Evolutionary conservation across 164 flowering plant genomes (phyloP).

Genomic region (Liriodendron chinense): DNA sequence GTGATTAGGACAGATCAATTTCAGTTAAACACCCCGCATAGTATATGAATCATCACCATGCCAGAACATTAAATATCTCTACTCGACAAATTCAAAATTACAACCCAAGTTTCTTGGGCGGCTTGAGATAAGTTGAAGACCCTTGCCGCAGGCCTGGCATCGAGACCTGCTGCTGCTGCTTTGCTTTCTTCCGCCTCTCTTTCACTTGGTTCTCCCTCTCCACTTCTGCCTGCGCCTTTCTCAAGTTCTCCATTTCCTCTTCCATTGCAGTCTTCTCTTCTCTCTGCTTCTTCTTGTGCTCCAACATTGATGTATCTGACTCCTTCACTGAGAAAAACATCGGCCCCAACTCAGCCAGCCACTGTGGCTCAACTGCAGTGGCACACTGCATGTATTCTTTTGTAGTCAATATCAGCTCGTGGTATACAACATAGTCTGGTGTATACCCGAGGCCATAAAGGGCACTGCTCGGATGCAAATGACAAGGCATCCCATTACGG

Average conservation of each 20-base stretch:
- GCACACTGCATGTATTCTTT: slow-evolving; percentile 96
- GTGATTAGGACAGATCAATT: not conserved
- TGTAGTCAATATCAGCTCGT: slow-evolving; percentile 70
- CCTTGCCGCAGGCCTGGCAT: slow-evolving; percentile 59
- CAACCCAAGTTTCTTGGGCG: slow-evolving; percentile 74
- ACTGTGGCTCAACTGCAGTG: slow-evolving; percentile 85
- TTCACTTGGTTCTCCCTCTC: slow-evolving; percentile 39
- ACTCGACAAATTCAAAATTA: too few relatives aligned
- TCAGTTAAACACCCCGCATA: too few relatives aligned
- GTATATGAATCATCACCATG: too few relatives aligned
- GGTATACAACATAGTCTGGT: slow-evolving; percentile 89
- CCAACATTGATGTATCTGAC: slow-evolving; percentile 73
- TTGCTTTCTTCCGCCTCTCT: slow-evolving; percentile 51
- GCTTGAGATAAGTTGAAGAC: slow-evolving; percentile 61
- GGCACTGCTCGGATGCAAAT: slow-evolving; percentile 84
- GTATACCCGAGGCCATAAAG: slow-evolving; percentile 75
- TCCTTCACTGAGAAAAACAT: slow-evolving; percentile 89
- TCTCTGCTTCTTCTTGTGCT: slow-evolving; percentile 81
- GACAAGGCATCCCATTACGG: slow-evolving; percentile 84
- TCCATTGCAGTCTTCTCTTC: slow-evolving; percentile 88
- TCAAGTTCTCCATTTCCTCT: slow-evolving; percentile 82
- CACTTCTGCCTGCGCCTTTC: slow-evolving; percentile 51
- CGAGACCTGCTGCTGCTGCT: slow-evolving; percentile 65
- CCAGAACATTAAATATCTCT: too few relatives aligned
- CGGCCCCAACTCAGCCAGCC: slow-evolving; percentile 92